phyloP scores from a whole-genome alignment of 1,284 basidiomycete species.

The Phaffia rhodozyma region DNA sequence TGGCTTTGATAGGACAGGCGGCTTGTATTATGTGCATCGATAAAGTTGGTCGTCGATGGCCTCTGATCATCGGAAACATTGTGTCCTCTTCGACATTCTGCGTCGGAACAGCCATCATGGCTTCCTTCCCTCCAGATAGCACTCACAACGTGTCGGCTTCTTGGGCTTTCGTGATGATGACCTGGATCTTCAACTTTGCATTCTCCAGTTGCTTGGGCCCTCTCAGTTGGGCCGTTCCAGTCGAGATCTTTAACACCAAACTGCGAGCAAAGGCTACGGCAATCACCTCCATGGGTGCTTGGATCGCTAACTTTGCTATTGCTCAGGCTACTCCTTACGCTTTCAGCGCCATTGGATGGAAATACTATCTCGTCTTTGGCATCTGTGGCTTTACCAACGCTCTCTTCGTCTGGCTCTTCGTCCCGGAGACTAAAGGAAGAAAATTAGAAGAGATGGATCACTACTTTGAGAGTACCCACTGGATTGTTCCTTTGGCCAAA shows the following conservation, averaged over 20 bases:
- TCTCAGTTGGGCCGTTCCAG: constrained; percentile 29
- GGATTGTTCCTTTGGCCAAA: constrained; percentile 43
- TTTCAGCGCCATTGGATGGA: constrained; percentile 33
- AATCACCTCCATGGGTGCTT: constrained; percentile 45
- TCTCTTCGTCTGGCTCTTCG: constrained; percentile 44
- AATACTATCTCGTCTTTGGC: constrained; percentile 47
- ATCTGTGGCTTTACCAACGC: constrained; percentile 52
- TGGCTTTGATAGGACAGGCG: constrained; percentile 47
- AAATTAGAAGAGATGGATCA: constrained; percentile 49
- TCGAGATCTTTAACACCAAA: constrained; percentile 46
- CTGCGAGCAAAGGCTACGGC: constrained; percentile 51
- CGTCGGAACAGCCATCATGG: constrained; percentile 45
- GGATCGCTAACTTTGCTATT: constrained; percentile 40
- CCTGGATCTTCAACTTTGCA: constrained; percentile 46
- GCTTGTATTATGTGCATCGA: constrained; percentile 48
- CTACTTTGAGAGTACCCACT: constrained; percentile 42
- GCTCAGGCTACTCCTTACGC: constrained; percentile 36
- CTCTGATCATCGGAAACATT: constrained; percentile 47
- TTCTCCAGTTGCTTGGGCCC: constrained; percentile 46
- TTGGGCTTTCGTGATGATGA: constrained; percentile 30
- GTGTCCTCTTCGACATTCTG: constrained; percentile 45
- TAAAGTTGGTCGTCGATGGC: constrained; percentile 43
- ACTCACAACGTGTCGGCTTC: constrained; percentile 17
- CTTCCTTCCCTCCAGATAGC: constrained; percentile 39
- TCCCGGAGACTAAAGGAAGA: constrained; percentile 34